Evolutionary conservation across 345 rosid species (phyloP).

Genomic region (Melaleuca alternifolia): DNA sequence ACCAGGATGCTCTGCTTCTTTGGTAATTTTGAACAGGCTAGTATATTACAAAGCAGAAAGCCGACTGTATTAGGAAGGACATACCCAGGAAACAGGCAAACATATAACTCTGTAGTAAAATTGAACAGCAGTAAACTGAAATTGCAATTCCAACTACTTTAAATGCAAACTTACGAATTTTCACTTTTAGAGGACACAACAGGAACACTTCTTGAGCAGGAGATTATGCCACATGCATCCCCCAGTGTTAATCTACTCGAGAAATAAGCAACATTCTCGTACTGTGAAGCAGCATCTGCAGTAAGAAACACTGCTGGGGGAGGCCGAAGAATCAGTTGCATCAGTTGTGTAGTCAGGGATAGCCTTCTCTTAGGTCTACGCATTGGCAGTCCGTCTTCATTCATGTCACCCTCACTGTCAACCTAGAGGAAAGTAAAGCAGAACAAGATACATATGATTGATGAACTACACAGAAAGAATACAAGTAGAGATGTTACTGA

Average conservation of each 20-base stretch:
- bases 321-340: conserved; percentile 57
- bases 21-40: conserved; percentile 35
- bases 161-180: conserved; percentile 40
- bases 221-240: conserved; percentile 51
- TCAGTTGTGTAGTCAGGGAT: conserved; percentile 62
- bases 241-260: conserved; percentile 52
- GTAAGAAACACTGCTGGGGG: conserved; percentile 46
- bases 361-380: conserved; percentile 71
- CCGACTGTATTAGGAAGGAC: neutral
- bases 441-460: neutral
- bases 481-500: neutral
- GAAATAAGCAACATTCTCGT: conserved; percentile 40
- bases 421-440: conserved; percentile 20
- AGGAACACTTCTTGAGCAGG: conserved; percentile 17
- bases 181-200: conserved; percentile 14
- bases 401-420: conserved; percentile 40
- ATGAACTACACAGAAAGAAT: neutral
- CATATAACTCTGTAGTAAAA: neutral
- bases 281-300: conserved; percentile 34
- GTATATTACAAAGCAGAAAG: neutral
- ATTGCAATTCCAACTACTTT: neutral
- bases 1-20: conserved; percentile 25
- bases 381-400: conserved; percentile 34
- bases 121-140: neutral
- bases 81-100: neutral